Base-by-base conservation (phyloP, 495 filamentous ascomycete genomes). In the Extremus antarcticus region DNA sequence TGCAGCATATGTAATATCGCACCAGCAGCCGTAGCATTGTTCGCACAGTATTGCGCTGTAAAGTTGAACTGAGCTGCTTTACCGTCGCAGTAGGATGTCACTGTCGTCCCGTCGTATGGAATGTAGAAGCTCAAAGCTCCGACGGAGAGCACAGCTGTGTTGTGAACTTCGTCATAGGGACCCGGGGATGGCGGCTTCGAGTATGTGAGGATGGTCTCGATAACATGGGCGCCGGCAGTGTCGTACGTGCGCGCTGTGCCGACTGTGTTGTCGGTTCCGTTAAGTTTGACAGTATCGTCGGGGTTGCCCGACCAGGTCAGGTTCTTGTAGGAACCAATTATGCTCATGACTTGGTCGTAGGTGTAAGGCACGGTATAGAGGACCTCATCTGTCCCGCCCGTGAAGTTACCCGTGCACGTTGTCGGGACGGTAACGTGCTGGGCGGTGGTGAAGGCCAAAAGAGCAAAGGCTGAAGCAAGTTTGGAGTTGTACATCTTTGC, bases 321-420 rank as follows among this genome's bases (percentile, higher is more conserved):
- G 39, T 67, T 64, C 40, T 64, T 53, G 50, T 59, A 67, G 53
- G 51, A 53, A 22, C 64, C 65, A 51, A 67, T 62, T 20, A 66
- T 60, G 11, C 50, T 60, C 19, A 66, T 55, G 13, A 66, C 61
- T 58, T 62, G 43, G 4, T 50, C 9, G 43, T 66, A 64, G 13
- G 64, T 64, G 54, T 66, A 67, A 0, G 61, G 65, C 9, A 64
- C 53, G 15, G 64, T 60, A 58, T 55, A 58, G 20, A 66, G 25
- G n/a, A 59, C 54, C 38, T 50, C 53, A 53, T 59, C 55, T 25
- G 50, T 62, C n/a, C 55, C 64, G 11, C 11, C 20, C 25, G 54
- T 43, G 21, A 56, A 23, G 38, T 43, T 56, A 47, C 54, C 54
- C 16, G 32, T 46, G 45, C 60, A 64, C 17, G 55, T 58, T 20